Base-by-base conservation (phyloP, 2,329 filamentous ascomycete species). In the Penicillium freii region DNA sequence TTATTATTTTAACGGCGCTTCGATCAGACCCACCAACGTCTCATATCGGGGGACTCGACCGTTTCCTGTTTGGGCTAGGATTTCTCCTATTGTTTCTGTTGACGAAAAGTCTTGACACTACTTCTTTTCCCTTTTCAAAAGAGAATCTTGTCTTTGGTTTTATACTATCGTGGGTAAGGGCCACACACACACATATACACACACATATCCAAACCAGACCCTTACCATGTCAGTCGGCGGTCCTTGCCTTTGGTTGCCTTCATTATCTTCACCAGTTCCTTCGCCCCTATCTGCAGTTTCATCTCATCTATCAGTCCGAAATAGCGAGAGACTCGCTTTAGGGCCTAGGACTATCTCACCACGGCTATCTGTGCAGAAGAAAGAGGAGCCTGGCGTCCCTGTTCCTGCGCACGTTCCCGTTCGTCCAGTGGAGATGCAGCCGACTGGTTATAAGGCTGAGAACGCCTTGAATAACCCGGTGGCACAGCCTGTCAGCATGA, bases 161-260 rank as follows among this genome's bases (percentile, higher is more conserved):
- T 45, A 33, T 40, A 36, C 43, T 49, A 50, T 52, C 33, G 19
- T 46, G 55, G 43, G 36, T 43, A 40, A 54, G 50, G 51, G 54
- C 39, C 44, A 51, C 55, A 56, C 44, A 51, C 45, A 51, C 45
- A 50, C 38, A 49, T 50, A 25, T 34, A 54, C 27, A 27, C 42
- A 54, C 39, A 38, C 31, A 51, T 53, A 38, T 27, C 43, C 49
- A 43, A 47, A 49, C 47, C 19, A 49, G 49, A 50, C 45, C 59
- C 51, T 63, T 69, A 73, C 58, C 67, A 73, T 73, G 66, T 73
- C 72, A 64, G 71, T 69, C 62, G 73, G 66, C 48, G 72, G 72
- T 46, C 73, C 71, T 63, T 73, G 71, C 63, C 67, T 70, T 52
- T 73, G 71, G 71, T 60, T 72, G 55, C 66, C 71, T 43, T 68